A percentile compares a stretch with the other conserved stretches of the same genome.
Evolutionary conservation across 2,329 filamentous ascomycete genomes (phyloP).

Genomic region (Hirsutella minnesotensis): DNA sequence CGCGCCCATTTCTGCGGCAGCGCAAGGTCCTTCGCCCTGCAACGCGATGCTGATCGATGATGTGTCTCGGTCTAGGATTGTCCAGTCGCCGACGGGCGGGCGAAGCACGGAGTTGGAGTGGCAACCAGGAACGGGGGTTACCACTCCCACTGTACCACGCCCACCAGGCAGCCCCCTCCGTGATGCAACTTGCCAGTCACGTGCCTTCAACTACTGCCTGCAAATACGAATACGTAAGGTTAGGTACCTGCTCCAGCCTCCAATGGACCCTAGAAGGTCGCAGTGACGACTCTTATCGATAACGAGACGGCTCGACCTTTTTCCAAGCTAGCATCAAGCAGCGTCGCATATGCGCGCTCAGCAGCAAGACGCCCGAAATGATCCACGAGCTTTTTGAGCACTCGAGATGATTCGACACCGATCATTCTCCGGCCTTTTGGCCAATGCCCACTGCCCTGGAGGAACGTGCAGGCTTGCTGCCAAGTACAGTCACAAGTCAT

Average conservation of each 20-base stretch:
- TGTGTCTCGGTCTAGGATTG: neutral
- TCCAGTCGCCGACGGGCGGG: neutral
- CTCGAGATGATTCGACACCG: conserved; percentile 18
- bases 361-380: too few relatives aligned
- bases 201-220: too few relatives aligned
- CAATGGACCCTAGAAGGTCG: neutral
- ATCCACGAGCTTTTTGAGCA: neutral
- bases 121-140: too few relatives aligned
- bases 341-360: too few relatives aligned
- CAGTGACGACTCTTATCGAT: conserved; percentile 5
- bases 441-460: neutral
- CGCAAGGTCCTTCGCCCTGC: conserved; percentile 11
- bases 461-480: too few relatives aligned
- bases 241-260: too few relatives aligned
- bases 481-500: too few relatives aligned
- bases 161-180: too few relatives aligned
- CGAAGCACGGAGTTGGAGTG: neutral
- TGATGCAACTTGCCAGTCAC: too few relatives aligned
- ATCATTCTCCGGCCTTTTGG: conserved; percentile 8
- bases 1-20: conserved; percentile 62
- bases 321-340: too few relatives aligned
- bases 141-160: too few relatives aligned
- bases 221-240: too few relatives aligned
- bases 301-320: neutral
- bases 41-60: conserved; percentile 4